These are phyloP conservation scores for Tolypocladium guangdongense DNA, from an alignment of 2,329 filamentous ascomycete genomes.

Conservation along the genomic window DNA sequence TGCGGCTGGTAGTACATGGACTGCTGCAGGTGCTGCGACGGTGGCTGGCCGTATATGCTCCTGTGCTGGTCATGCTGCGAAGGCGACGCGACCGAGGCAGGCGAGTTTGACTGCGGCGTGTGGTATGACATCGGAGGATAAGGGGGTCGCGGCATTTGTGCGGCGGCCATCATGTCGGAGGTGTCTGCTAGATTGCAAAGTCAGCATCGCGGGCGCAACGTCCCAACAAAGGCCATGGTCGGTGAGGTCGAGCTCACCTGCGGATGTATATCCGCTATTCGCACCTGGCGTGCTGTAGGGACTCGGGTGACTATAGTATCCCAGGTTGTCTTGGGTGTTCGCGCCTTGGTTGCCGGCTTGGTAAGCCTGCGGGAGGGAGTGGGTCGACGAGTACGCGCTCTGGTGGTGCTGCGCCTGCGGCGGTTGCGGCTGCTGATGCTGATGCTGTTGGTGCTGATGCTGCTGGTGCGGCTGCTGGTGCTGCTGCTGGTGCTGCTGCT, in stretches of 20 bases:
- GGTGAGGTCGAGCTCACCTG: conserved; percentile 48
- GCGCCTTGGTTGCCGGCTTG: conserved; percentile 52
- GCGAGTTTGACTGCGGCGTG: conserved; percentile 90
- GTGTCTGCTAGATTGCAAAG: conserved; percentile 30
- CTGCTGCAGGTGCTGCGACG: conserved; percentile 67
- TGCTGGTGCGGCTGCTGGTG: conserved; percentile 13
- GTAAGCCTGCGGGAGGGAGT: conserved; percentile 57
- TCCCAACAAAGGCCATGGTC: conserved; percentile 4
- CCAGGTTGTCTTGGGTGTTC: conserved; percentile 52
- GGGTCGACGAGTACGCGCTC: conserved; percentile 55
- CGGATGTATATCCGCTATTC: conserved; percentile 75
- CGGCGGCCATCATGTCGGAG: conserved; percentile 57
- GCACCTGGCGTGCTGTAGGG: conserved; percentile 76
- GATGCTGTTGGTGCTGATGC: conserved; percentile 45
- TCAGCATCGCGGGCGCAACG: conserved; percentile 9
- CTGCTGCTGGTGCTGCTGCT: conserved; percentile 53
- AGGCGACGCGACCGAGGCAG: conserved; percentile 82
- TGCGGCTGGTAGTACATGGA: conserved; percentile 66
- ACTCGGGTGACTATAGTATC: conserved; percentile 69
- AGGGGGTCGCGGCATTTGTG: conserved; percentile 59
- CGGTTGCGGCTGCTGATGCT: conserved; percentile 51
- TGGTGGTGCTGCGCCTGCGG: conserved; percentile 44
- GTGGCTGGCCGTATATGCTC: conserved; percentile 71
- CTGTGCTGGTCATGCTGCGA: conserved; percentile 84
- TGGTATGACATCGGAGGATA: conserved; percentile 89